Evolutionary conservation across 2,329 filamentous ascomycete species (phyloP), one percentile per base, ranked within the genome.

Genomic region (Trichothecium sympodiale): DNA sequence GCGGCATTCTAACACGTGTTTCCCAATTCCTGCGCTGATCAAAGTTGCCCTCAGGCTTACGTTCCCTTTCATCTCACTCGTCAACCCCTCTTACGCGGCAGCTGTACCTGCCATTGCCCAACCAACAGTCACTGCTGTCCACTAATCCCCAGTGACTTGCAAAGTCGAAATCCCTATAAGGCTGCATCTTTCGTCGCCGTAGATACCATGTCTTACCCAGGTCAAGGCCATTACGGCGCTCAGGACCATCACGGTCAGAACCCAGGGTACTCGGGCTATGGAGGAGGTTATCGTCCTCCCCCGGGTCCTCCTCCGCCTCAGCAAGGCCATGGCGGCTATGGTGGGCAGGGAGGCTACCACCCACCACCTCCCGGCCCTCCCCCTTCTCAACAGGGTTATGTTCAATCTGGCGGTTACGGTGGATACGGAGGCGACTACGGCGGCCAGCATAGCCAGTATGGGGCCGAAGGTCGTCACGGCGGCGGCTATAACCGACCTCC

Each of bases 191-290:
- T n/a, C n/a, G n/a, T n/a, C n/a, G n/a, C n/a, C n/a, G n/a, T n/a
- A n/a, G n/a, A n/a, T n/a, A n/a, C n/a, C n/a, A 25, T 25, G 20
- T 25, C 20, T 43, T 62, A 57, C 48, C 59, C 60, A 23, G 60
- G 59, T 36, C 59, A 61, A 46, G 57, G 62, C 42, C 50, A 60
- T 31, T 47, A 62, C 45, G 58, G 59, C 40, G 43, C 50, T 25
- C 44, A 47, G 33, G 42, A 51, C 30, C 49, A 50, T 29, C 49
- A 56, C 42, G 52, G 28, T 14, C 20, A 25, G n/a, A 30, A 33
- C n/a, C 34, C 33, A 28, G 36, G 37, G 7, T 38, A 40, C 17
- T 26, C 33, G 7, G 36, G 36, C 25, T 36, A 37, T 29, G 53
- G 56, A 16, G 52, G 55, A 28, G 54, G 55, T 29, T 54, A 57